Evolutionary conservation across 495 filamentous ascomycete genomes (phyloP), one percentile per base, ranked within the genome.

Genomic region (Chlorociboria aeruginascens): DNA sequence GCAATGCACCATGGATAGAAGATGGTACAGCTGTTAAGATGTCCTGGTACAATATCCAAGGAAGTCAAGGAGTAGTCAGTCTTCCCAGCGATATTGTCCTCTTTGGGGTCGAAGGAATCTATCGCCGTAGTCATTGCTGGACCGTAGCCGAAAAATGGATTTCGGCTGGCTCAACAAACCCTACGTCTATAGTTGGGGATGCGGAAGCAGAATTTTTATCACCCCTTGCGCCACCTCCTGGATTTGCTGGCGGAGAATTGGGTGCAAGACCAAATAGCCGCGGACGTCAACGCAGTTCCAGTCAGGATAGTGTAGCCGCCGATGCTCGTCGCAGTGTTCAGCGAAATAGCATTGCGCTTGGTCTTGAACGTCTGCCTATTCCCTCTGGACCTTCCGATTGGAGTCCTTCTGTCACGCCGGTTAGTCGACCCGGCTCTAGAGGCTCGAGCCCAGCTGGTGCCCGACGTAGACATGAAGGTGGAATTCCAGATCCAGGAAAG

Each of bases 121-220:
- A 94, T 64, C 81, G 83, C 29, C 83, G 89, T 25, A 86, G 80
- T 53, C 92, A 97, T 63, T 95, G 89, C 67, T 98, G 92, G 92
- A 63, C 81, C 43, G 74, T 82, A 37, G 89, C 86, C 11, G 80
- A 84, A 61, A 73, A 79, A 46, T 94, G 86, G 87, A 32, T 54
- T n/a, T 30, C 8, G 11, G 32, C 32, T 6, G 43, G 38, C 12
- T 29, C 20, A 41, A 40, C 17, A 1, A 3, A 10, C 10, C 7
- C 4, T 33, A 32, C 10, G 6, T 3, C 8, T 13, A 9, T n/a
- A 32, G 31, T 4, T 0, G 40, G 32, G 14, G 39, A n/a, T 17
- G 8, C 3, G 16, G 20, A 14, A 29, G n/a, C 34, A 12, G 7
- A 11, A 37, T 1, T 39, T 7, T 38, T 51, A 2, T 56, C 50